A percentile compares a stretch with the other conserved stretches of the same genome.
Evolutionary conservation across 2,329 filamentous ascomycete species (phyloP).

Genomic region (Paracoccidioides lutzii): DNA sequence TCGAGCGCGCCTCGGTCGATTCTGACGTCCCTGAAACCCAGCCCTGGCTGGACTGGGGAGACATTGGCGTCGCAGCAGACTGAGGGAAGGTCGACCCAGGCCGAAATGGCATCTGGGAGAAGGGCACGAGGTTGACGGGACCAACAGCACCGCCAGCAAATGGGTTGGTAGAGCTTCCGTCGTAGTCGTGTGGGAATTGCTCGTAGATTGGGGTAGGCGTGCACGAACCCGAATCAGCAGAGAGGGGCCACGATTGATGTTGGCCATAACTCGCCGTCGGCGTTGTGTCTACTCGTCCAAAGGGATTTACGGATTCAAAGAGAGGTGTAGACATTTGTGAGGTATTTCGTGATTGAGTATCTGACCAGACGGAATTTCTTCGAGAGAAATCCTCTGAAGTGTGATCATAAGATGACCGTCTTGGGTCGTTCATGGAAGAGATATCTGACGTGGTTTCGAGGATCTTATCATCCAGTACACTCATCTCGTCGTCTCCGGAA

Average conservation of each 20-base stretch:
- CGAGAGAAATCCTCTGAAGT: constrained; percentile 41
- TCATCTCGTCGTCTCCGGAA: constrained; percentile 41
- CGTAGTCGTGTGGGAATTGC: constrained; percentile 43
- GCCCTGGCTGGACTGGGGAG: constrained; percentile 49
- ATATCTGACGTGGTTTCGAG: constrained; percentile 40
- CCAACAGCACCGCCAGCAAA: constrained; percentile 32
- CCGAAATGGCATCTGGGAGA: constrained; percentile 31
- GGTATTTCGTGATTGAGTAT: constrained; percentile 30
- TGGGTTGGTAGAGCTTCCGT: constrained; percentile 28
- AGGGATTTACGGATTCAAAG: constrained; percentile 35
- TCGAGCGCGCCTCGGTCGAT: constrained; percentile 36
- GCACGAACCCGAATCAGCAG: constrained; percentile 54
- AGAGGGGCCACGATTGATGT: constrained; percentile 49
- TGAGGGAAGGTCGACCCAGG: constrained; percentile 39
- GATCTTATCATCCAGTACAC: constrained; percentile 37
- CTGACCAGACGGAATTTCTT: constrained; percentile 39
- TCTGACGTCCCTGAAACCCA: constrained; percentile 38
- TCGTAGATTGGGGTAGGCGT: constrained; percentile 63
- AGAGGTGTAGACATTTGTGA: constrained; percentile 35
- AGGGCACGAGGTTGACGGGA: constrained; percentile 27
- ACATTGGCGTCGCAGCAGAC: constrained; percentile 41
- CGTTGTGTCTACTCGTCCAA: constrained; percentile 17
- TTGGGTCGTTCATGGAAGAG: constrained; percentile 33
- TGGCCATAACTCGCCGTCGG: constrained; percentile 17
- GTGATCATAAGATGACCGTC: constrained; percentile 35